A percentile compares a stretch with the other conserved stretches of the same genome.
Evolutionary conservation across 164 flowering plant species (phyloP).

Genomic region (Santalum album): DNA sequence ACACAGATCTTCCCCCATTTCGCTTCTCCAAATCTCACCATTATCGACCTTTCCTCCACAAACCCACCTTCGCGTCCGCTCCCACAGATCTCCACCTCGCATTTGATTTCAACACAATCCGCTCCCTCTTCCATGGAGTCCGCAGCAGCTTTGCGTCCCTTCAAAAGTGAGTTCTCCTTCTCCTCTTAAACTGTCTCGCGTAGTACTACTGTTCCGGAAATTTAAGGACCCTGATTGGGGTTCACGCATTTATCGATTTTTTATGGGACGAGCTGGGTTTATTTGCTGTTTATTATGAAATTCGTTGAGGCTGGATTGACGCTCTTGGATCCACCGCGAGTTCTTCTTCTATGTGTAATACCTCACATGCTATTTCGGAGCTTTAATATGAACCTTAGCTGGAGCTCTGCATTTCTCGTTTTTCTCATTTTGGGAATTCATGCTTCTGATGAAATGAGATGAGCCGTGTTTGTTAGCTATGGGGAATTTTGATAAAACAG

Average conservation of each 20-base stretch:
- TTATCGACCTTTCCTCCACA: no score
- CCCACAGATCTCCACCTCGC: no score
- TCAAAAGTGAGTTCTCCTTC: neutral
- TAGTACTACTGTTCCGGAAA: neutral
- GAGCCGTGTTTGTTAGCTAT: no score
- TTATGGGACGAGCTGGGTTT: no score
- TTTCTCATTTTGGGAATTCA: neutral
- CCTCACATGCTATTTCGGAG: neutral
- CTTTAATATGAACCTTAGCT: neutral
- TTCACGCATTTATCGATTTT: neutral
- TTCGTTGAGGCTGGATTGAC: no score
- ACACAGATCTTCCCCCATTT: no score
- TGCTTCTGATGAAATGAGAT: neutral
- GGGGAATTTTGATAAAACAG: no score
- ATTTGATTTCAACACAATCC: neutral
- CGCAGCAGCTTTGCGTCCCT: slow-evolving; percentile 1
- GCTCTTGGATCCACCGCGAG: no score
- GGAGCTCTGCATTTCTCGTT: neutral
- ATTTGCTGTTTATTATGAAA: no score
- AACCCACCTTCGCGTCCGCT: no score
- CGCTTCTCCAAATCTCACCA: no score
- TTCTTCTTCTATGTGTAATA: no score
- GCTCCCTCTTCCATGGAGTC: neutral
- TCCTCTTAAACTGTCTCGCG: neutral
- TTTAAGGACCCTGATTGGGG: neutral